Conservation (phyloP, 805 yeast genomes). For the Candida andamanensis region DNA sequence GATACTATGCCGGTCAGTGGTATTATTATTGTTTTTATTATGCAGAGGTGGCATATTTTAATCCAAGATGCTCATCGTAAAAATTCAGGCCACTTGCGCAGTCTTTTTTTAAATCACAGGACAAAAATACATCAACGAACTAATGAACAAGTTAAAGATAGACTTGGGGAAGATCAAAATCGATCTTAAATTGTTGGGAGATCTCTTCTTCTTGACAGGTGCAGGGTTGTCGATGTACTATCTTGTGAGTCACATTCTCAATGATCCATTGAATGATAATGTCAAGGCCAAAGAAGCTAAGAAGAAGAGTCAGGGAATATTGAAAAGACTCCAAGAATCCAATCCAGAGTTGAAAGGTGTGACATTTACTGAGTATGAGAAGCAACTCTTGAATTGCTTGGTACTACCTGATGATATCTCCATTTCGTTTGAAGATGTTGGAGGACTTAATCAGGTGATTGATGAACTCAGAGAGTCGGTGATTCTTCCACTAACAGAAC, state of each 20-base stretch:
- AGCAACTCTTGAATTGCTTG: constrained; percentile 67
- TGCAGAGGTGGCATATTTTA: neutral
- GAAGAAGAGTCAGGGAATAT: constrained; percentile 49
- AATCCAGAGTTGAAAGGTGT: constrained; percentile 56
- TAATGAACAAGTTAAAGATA: constrained; percentile 29
- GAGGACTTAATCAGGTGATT: constrained; percentile 79
- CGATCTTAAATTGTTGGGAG: constrained; percentile 39
- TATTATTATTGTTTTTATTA: neutral
- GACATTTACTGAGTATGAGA: constrained; percentile 68
- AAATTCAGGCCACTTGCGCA: too few species aligned
- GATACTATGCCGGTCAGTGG: constrained; percentile 36
- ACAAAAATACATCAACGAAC: neutral
- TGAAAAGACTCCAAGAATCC: constrained; percentile 31
- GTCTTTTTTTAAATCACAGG: too few species aligned
- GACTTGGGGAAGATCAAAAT: constrained; percentile 35
- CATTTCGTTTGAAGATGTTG: constrained; percentile 75
- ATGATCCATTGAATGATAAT: constrained; percentile 28
- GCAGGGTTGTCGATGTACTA: constrained; percentile 71
- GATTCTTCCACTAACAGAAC: constrained; percentile 72
- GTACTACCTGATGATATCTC: constrained; percentile 81
- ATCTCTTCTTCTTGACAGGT: constrained; percentile 41
- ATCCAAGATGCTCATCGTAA: neutral
- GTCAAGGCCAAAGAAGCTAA: constrained; percentile 53
- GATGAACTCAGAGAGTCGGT: constrained; percentile 87
- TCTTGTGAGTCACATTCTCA: constrained; percentile 40